Evolutionary conservation across 2,329 filamentous ascomycete genomes (phyloP), one percentile per base, ranked within the genome.

Genomic region (Trichoderma atrobrunneum): DNA sequence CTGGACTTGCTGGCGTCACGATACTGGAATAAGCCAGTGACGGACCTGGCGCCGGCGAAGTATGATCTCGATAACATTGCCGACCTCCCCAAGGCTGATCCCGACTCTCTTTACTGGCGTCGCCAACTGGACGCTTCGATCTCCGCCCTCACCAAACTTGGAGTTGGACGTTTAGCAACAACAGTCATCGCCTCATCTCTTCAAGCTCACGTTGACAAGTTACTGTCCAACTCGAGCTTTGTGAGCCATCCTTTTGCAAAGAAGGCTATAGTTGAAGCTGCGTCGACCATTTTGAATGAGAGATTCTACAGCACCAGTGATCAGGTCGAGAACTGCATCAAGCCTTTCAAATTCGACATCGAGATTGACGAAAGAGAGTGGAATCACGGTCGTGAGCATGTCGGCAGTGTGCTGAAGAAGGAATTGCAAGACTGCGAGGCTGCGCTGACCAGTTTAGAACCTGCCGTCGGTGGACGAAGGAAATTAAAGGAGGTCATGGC

Each of bases 251-350:
- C 97, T 0, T 97, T 96, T 77, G 96, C 96, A 11, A 91, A 93
- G 43, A 91, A 96, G 80, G 93, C 94, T n/a, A 98, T 99, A 75
- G 92, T 90, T 62, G 94, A 98, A 76, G 95, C 96, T 1, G 94
- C 94, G 1, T 92, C 93, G 0, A 92, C 90, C 30, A 98, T 99
- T 68, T 84, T 99, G 14, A 96, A 96, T 75, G 96, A 99, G 78
- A 88, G 95, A 16, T 97, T 97, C 75, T 98, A 98, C 83, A 96
- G 95, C 82, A 99, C 97, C 1, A 96, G 93, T 74, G 97, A 99
- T 78, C 96, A 98, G 82, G 93, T 99, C 1, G 96, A 99, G 81
- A 98, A 98, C 79, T 99, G 95, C 80, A 97, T 99, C 82, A 99
- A 99, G 82, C 96, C 97, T 0, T 99, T 95, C 85, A 99, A 99